Base-by-base conservation (phyloP, 108 stramenopile species). In the Phaeodactylum tricornutum region DNA sequence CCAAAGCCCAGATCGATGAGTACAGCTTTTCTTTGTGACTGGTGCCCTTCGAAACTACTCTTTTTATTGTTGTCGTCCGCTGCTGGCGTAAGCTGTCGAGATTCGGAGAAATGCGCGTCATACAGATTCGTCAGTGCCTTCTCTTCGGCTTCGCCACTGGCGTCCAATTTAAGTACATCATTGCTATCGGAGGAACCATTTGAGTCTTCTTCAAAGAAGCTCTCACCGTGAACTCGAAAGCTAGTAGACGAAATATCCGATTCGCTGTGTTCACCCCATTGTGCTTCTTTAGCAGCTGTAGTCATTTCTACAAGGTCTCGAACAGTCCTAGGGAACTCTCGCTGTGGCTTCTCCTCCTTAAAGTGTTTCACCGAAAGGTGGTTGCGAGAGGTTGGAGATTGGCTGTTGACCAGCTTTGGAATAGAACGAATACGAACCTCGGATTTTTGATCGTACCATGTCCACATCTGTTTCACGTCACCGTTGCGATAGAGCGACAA, bases 401-500 rank as follows among this genome's bases (percentile, higher is more conserved):
- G n/a, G n/a, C n/a, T n/a, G n/a, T n/a, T n/a, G n/a, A n/a, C n/a
- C n/a, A n/a, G n/a, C n/a, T n/a, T n/a, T n/a, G n/a, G n/a, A n/a
- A n/a, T n/a, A n/a, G n/a, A n/a, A n/a, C n/a, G n/a, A n/a, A n/a
- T n/a, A n/a, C n/a, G n/a, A n/a, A n/a, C n/a, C n/a, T n/a, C n/a
- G n/a, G n/a, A n/a, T n/a, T n/a, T n/a, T n/a, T n/a, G n/a, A n/a
- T n/a, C n/a, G n/a, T n/a, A n/a, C n/a, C n/a, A 68, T 72, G 1
- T 80, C n/a, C n/a, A n/a, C n/a, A n/a, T n/a, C n/a, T n/a, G n/a
- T n/a, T n/a, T n/a, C n/a, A n/a, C 74, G 47, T 76, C 72, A 2
- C 87, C 87, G 57, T 89, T 89, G 44, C 62, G 62, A 51, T 84
- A 89, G 0, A 51, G 42, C 1, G 78, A 57, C 4, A 89, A 47